Percentiles rank a stretch among this genome's conserved stretches.
Conservation (phyloP, 257 asterid genomes). For the Fraxinus anomala region DNA sequence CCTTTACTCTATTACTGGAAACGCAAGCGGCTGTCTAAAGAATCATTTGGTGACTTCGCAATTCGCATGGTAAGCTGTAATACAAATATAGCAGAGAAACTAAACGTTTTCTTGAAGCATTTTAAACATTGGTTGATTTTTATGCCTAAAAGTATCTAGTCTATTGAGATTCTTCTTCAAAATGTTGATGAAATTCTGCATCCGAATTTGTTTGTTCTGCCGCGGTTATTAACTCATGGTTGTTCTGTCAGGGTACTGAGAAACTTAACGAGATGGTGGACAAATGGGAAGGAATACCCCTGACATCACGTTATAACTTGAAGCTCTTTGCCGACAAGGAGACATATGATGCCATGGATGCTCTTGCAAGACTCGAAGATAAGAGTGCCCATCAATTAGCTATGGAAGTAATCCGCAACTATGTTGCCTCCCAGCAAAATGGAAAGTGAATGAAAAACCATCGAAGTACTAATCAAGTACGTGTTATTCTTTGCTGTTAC, state of each 20-base stretch:
- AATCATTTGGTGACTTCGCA: constrained; percentile 89
- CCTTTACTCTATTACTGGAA: constrained; percentile 94
- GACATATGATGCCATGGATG: constrained; percentile 64
- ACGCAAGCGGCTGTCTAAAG: constrained; percentile 65
- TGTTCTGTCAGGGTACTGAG: constrained; percentile 62
- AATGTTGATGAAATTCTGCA: neutral
- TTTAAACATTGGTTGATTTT: neutral
- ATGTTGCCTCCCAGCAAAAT: constrained; percentile 67
- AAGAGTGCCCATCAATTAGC: constrained; percentile 87
- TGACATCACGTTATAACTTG: constrained; percentile 60
- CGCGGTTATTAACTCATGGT: neutral
- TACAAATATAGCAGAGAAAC: neutral
- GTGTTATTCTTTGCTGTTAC: constrained; percentile 31
- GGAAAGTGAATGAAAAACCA: constrained; percentile 44
- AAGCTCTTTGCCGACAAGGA: constrained; percentile 78
- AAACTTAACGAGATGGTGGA: constrained; percentile 75
- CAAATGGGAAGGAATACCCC: constrained; percentile 81
- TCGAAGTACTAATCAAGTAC: neutral
- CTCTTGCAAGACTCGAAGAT: constrained; percentile 55
- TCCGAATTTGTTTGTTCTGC: neutral
- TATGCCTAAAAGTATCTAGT: neutral
- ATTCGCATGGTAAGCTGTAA: constrained; percentile 65
- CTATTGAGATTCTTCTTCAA: neutral
- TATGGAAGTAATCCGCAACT: constrained; percentile 78
- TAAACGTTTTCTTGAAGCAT: neutral